Evolutionary conservation across 257 asterid species (phyloP).

Genomic region (Penstemon davidsonii): DNA sequence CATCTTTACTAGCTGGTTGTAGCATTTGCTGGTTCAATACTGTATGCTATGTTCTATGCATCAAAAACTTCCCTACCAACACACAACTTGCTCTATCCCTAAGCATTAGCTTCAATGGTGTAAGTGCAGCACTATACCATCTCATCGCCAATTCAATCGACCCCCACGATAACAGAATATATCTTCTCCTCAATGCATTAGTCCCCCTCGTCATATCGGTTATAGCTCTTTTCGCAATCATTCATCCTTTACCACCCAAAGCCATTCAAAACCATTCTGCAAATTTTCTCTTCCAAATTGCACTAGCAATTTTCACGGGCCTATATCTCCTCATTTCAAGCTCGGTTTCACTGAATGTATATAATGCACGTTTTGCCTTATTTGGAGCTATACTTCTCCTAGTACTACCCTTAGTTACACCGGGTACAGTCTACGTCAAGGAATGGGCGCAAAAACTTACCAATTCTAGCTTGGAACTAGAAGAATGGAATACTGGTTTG

Average conservation of each 20-base stretch:
- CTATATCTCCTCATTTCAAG: conserved; percentile 52
- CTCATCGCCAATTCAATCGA: conserved; percentile 53
- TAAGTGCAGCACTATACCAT: conserved; percentile 62
- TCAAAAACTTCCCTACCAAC: conserved; percentile 46
- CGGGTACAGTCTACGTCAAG: conserved; percentile 23
- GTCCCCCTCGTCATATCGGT: conserved; percentile 45
- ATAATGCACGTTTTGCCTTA: conserved; percentile 35
- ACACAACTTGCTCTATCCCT: conserved; percentile 59
- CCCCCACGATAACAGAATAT: conserved; percentile 36
- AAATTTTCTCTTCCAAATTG: conserved; percentile 39
- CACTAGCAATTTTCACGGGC: conserved; percentile 47
- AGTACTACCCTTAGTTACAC: conserved; percentile 39
- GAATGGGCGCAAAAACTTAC: conserved; percentile 23
- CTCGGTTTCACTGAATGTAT: conserved; percentile 27
- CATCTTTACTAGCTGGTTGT: conserved; percentile 57
- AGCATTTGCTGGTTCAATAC: conserved; percentile 80
- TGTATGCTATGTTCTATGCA: conserved; percentile 62
- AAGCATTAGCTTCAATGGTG: conserved; percentile 56
- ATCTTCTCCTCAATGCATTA: conserved; percentile 60
- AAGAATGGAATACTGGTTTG: conserved; percentile 23
- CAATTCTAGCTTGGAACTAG: conserved; percentile 14
- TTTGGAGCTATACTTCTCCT: conserved; percentile 49
- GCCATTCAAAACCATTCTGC: conserved; percentile 31
- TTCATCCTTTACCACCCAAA: conserved; percentile 31
- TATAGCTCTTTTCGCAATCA: conserved; percentile 35